Conservation (phyloP, 345 rosid species). For the Sisymbrium irio region DNA sequence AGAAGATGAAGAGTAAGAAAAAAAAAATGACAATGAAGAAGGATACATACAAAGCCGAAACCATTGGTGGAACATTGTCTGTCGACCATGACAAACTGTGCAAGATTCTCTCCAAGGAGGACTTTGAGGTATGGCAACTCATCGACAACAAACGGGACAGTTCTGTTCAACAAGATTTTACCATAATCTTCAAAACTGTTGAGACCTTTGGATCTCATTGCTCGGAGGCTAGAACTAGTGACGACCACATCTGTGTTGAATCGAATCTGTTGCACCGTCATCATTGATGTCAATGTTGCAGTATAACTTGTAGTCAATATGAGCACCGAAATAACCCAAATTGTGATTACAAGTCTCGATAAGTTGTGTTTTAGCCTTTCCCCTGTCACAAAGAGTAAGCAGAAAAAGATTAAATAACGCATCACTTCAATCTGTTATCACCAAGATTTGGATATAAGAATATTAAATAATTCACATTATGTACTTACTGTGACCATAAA, state of each 20-base stretch:
- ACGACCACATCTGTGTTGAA: background rate
- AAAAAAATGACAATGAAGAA: background rate
- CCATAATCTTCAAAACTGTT: constrained; percentile 23
- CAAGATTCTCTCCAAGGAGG: constrained; percentile 40
- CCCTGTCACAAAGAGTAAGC: constrained; percentile 29
- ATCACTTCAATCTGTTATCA: background rate
- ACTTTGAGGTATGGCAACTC: constrained; percentile 47
- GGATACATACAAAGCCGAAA: constrained; percentile 40
- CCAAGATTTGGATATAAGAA: background rate
- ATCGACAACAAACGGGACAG: constrained; percentile 36
- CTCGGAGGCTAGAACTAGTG: background rate
- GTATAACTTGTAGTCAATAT: constrained; percentile 51
- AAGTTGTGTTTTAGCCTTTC: constrained; percentile 45
- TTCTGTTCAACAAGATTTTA: constrained; percentile 25
- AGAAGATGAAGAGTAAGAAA: background rate
- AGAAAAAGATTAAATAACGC: background rate
- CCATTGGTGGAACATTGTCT: constrained; percentile 32
- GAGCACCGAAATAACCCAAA: constrained; percentile 55
- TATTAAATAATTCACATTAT: background rate
- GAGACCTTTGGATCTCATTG: constrained; percentile 9
- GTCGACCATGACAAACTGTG: constrained; percentile 30
- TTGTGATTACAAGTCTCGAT: constrained; percentile 46
- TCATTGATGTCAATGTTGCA: constrained; percentile 47
- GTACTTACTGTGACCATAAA: constrained; percentile 49
- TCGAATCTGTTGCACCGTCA: constrained; percentile 44